A percentile compares a stretch with the other conserved stretches of the same genome.
These are phyloP conservation scores for Tarenaya hassleriana DNA, from an alignment of 345 rosid species.

Conservation along the genomic window DNA sequence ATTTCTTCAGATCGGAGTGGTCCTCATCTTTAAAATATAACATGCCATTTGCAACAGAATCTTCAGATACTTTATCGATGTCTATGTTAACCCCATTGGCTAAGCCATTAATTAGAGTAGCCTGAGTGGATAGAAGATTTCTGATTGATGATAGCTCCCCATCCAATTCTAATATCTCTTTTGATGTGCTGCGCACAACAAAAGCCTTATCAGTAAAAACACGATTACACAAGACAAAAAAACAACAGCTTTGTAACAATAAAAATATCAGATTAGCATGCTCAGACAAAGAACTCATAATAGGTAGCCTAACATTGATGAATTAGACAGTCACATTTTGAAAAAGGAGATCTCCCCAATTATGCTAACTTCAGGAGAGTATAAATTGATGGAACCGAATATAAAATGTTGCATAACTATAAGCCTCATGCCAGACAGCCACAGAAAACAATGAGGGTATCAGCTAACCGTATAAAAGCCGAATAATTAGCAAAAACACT, in stretches of 20 bases:
- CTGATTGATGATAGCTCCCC: conserved; percentile 95
- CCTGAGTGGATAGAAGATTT: conserved; percentile 88
- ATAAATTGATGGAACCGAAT: no score
- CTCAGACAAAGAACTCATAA: conserved; percentile 7
- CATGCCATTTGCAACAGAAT: conserved; percentile 33
- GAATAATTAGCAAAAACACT: conserved; percentile 97
- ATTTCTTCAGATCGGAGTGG: conserved; percentile 75
- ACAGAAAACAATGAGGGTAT: conserved; percentile 12
- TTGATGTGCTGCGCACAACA: conserved; percentile 67
- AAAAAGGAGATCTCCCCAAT: background rate
- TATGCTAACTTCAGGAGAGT: conserved; percentile 2
- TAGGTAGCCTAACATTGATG: background rate
- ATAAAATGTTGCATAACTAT: background rate
- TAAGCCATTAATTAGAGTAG: conserved; percentile 81
- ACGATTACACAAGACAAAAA: background rate
- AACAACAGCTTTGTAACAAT: background rate
- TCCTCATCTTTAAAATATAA: conserved; percentile 44
- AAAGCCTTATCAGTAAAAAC: background rate
- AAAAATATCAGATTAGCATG: background rate
- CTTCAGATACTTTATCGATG: conserved; percentile 40
- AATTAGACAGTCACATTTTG: background rate
- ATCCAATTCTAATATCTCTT: conserved; percentile 97
- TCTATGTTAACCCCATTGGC: conserved; percentile 86
- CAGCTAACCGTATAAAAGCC: conserved; percentile 80
- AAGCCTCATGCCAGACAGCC: background rate